A percentile compares a stretch with the other conserved stretches of the same genome.
phyloP scores from a whole-genome alignment of 805 yeast genomes.

The Lachancea thermotolerans region DNA sequence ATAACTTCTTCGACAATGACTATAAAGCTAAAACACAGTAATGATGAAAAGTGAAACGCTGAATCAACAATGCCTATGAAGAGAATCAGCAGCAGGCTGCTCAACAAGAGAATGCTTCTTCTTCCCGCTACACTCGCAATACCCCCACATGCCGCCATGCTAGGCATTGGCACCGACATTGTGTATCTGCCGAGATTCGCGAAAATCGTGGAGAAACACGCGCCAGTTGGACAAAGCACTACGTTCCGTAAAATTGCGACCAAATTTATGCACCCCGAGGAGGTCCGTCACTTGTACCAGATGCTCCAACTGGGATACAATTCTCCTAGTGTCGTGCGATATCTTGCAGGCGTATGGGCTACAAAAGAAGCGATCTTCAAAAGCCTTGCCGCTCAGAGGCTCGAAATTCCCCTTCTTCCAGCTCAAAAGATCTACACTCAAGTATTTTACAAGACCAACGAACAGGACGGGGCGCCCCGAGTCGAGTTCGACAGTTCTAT shows the following conservation, averaged over 20 bases:
- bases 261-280: slow-evolving; percentile 27
- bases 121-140: too few species aligned
- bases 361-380: slow-evolving; percentile 26
- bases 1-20: too few species aligned
- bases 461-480: slow-evolving; percentile 11
- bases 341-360: slow-evolving; percentile 30
- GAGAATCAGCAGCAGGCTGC: too few species aligned
- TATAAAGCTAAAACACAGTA: too few species aligned
- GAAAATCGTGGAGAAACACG: slow-evolving; percentile 14
- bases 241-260: slow-evolving; percentile 13
- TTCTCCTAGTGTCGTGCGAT: slow-evolving; percentile 4
- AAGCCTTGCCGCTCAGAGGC: slow-evolving; percentile 11
- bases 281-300: slow-evolving; percentile 10
- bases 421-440: slow-evolving; percentile 26
- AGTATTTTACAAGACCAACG: slow-evolving; percentile 19
- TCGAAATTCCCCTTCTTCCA: slow-evolving; percentile 17
- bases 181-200: slow-evolving; percentile 24
- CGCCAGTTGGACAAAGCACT: not conserved
- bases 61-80: too few species aligned
- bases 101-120: too few species aligned
- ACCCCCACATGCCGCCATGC: not conserved
- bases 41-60: too few species aligned
- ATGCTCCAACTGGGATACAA: not conserved
- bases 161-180: slow-evolving; percentile 25
- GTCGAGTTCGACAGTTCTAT: slow-evolving; percentile 12